These are phyloP conservation scores for Isatis tinctoria DNA, from an alignment of 345 rosid genomes.

Conservation along the genomic window DNA sequence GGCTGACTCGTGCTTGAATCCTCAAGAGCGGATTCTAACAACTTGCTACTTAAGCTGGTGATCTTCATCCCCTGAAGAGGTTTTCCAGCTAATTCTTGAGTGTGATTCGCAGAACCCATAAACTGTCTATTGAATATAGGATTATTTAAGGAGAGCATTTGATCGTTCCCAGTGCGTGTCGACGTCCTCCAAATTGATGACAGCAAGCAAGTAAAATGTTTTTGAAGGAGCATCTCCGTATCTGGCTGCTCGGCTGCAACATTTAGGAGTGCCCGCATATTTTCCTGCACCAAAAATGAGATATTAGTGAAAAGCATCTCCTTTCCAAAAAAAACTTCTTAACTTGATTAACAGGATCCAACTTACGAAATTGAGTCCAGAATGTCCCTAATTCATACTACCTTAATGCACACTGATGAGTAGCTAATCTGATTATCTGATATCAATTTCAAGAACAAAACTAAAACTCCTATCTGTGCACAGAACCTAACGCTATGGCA, in stretches of 20 bases:
- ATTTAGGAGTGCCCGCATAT: constrained; percentile 61
- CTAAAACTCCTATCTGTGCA: neutral
- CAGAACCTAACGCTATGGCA: neutral
- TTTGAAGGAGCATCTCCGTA: constrained; percentile 84
- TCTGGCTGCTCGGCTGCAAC: constrained; percentile 77
- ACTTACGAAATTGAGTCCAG: neutral
- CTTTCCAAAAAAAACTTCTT: neutral
- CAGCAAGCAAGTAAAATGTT: constrained; percentile 82
- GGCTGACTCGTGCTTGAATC: constrained; percentile 44
- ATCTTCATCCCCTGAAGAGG: constrained; percentile 48
- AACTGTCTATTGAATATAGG: constrained; percentile 46
- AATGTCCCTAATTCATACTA: neutral
- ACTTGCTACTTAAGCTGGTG: constrained; percentile 51
- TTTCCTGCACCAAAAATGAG: constrained; percentile 59
- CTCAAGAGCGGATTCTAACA: constrained; percentile 64
- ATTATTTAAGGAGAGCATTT: constrained; percentile 44
- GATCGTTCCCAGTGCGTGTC: constrained; percentile 26
- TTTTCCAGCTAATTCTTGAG: constrained; percentile 37
- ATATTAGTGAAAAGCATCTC: constrained; percentile 22
- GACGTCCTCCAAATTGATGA: constrained; percentile 73
- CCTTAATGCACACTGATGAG: neutral
- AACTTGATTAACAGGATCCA: neutral
- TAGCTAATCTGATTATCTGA: neutral
- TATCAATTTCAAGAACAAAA: neutral
- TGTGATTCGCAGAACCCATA: constrained; percentile 39